A percentile compares a stretch with the other conserved stretches of the same genome.
Evolutionary conservation across 169 alveolate genomes (phyloP).

Genomic region (Cryptosporidium muris): DNA sequence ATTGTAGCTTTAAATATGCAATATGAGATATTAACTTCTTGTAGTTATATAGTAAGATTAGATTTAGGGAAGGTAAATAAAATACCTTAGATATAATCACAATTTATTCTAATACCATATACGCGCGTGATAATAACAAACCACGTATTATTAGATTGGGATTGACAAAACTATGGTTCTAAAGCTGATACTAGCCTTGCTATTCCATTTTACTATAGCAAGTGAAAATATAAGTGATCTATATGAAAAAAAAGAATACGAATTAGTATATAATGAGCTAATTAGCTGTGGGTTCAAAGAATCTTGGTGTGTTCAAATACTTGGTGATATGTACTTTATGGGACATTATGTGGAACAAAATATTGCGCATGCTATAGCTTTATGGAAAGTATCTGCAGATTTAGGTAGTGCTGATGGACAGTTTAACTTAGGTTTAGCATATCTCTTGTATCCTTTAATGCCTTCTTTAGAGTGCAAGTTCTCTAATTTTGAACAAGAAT

Average conservation of each 20-base stretch:
- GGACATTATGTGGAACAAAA: constrained; percentile 45
- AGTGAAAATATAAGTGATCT: not conserved
- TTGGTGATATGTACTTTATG: constrained; percentile 41
- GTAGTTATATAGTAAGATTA: too few relatives aligned
- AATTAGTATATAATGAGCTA: not conserved
- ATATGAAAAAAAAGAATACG: not conserved
- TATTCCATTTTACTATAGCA: not conserved
- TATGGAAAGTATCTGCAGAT: constrained; percentile 56
- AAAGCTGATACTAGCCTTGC: too few relatives aligned
- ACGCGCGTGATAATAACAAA: too few relatives aligned
- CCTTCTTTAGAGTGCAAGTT: constrained; percentile 13
- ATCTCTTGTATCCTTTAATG: constrained; percentile 33
- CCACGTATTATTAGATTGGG: too few relatives aligned
- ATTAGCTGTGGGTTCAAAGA: constrained; percentile 19
- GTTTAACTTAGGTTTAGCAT: constrained; percentile 44
- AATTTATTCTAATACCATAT: too few relatives aligned
- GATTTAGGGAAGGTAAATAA: too few relatives aligned
- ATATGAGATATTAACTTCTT: too few relatives aligned
- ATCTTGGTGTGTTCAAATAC: constrained; percentile 19
- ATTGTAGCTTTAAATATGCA: too few relatives aligned
- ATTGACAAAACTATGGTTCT: too few relatives aligned
- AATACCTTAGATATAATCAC: too few relatives aligned
- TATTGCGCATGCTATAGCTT: constrained; percentile 18
- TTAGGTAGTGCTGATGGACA: constrained; percentile 52
- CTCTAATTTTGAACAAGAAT: not conserved